Base-by-base conservation (phyloP, 805 yeast genomes). In the Starmerella bombicola region DNA sequence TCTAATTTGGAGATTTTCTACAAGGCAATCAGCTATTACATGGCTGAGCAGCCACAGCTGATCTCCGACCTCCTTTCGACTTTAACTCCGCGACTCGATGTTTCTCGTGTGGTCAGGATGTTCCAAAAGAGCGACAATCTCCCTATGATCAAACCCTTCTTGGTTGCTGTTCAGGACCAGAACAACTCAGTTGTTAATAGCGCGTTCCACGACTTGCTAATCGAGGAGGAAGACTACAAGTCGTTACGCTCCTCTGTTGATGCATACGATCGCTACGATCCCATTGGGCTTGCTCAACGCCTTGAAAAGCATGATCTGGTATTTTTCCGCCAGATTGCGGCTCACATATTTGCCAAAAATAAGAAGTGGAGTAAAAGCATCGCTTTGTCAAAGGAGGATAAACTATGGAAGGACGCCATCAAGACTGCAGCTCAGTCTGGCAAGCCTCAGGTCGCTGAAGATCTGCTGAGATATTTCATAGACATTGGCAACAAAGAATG, bases 401-500 rank as follows among this genome's bases (percentile, higher is more conserved):
- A 82, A 64, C 70, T 91, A 54, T 91, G 96, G 97, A 69, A 79
- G 43, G 96, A 86, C 61, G 86, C 95, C 47, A 80, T 91, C 58
- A 82, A 76, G 57, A 86, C 97, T 8, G 95, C 95, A 19, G 76
- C 95, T 15, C 65, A 76, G 43, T 85, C 96, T 16, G 73, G 74
- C 47, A 78, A 78, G 50, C 56, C 73, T 9, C 85, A 81, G 59
- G 79, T 88, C 56, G 86, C 93, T 26, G 88, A 83, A 60, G 97
- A 91, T 45, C 67, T 83, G 49, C 67, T 91, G 60, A 72, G 79
- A 40, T 91, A 88, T 66, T 91, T 91, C 61, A 96, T 91, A 45
- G 96, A 88, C 55, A 83, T 93, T 30, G 97, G 95, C 52, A 91
- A 91, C 66, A 84, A 79, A 63, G 98, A 91, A 67, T 82, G 95